phyloP scores from a whole-genome alignment of 2,329 filamentous ascomycete genomes.

The Leptoxyphium fumago region DNA sequence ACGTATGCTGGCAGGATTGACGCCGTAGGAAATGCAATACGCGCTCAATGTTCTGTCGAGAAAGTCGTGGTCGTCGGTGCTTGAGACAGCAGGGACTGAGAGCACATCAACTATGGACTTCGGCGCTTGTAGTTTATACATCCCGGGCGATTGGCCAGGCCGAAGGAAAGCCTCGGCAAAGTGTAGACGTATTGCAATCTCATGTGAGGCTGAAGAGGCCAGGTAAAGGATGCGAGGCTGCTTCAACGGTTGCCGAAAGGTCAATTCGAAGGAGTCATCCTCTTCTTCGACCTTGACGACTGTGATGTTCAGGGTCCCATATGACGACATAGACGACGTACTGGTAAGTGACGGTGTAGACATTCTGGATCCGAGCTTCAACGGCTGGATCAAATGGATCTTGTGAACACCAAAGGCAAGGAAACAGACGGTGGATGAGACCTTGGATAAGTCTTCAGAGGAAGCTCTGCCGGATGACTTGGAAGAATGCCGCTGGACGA shows the following conservation, averaged over 20 bases:
- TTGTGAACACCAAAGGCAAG: constrained; percentile 56
- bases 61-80: constrained; percentile 44
- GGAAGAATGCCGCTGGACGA: constrained; percentile 46
- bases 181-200: constrained; percentile 48
- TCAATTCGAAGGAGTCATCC: constrained; percentile 53
- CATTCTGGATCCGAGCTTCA: constrained; percentile 38
- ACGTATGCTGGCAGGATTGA: constrained; percentile 51
- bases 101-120: constrained; percentile 37
- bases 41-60: constrained; percentile 54
- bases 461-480: constrained; percentile 44
- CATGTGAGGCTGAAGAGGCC: constrained; percentile 48
- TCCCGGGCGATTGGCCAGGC: constrained; percentile 49
- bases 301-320: constrained; percentile 49
- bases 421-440: constrained; percentile 51
- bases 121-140: constrained; percentile 48
- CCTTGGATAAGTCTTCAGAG: constrained; percentile 51
- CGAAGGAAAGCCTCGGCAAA: constrained; percentile 48
- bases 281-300: constrained; percentile 43
- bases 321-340: constrained; percentile 37
- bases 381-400: constrained; percentile 51
- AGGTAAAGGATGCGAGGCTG: constrained; percentile 42
- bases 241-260: constrained; percentile 43
- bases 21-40: constrained; percentile 54
- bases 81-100: constrained; percentile 31
- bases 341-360: constrained; percentile 38